Percentiles rank a stretch among this genome's conserved stretches.
Conservation (phyloP, 331 rosid genomes). For the Prunus yedoensis region DNA sequence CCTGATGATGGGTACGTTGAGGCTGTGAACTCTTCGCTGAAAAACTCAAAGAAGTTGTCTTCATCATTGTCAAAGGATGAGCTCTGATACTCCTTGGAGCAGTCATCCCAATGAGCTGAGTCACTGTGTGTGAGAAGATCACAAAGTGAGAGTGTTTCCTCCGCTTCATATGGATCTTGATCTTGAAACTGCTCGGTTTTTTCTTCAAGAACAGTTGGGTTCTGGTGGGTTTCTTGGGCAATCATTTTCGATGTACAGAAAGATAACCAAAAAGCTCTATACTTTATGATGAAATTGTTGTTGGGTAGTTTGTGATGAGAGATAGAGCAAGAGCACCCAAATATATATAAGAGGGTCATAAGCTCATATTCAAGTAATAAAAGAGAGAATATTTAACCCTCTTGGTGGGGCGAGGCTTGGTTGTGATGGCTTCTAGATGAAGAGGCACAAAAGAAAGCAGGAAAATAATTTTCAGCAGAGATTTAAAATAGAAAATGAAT, state of each 20-base stretch:
- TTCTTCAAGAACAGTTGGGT: background rate
- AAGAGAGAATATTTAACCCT: slow-evolving; percentile 1
- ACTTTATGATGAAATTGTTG: background rate
- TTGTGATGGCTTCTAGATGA: slow-evolving; percentile 33
- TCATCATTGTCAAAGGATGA: slow-evolving; percentile 28
- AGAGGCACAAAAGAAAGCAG: background rate
- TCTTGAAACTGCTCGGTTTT: slow-evolving; percentile 2
- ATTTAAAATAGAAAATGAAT: background rate
- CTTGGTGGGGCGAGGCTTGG: background rate
- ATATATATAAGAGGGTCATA: background rate
- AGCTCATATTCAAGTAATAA: background rate
- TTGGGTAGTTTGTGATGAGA: background rate
- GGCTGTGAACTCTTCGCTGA: slow-evolving; percentile 55
- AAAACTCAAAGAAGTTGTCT: slow-evolving; percentile 68
- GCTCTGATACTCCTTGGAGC: slow-evolving; percentile 33
- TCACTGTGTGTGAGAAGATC: slow-evolving; percentile 43
- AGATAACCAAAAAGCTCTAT: no score
- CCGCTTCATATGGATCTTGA: slow-evolving; percentile 36
- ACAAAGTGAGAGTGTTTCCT: slow-evolving; percentile 44
- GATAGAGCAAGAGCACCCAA: background rate
- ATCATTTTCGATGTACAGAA: slow-evolving; percentile 6
- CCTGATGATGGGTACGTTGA: slow-evolving; percentile 17
- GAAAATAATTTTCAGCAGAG: background rate
- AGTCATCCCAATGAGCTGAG: slow-evolving; percentile 36
- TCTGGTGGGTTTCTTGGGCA: slow-evolving; percentile 10